Percentiles rank a stretch among this genome's conserved stretches.
Conservation (phyloP, 331 rosid species). For the Arachis monticola region DNA sequence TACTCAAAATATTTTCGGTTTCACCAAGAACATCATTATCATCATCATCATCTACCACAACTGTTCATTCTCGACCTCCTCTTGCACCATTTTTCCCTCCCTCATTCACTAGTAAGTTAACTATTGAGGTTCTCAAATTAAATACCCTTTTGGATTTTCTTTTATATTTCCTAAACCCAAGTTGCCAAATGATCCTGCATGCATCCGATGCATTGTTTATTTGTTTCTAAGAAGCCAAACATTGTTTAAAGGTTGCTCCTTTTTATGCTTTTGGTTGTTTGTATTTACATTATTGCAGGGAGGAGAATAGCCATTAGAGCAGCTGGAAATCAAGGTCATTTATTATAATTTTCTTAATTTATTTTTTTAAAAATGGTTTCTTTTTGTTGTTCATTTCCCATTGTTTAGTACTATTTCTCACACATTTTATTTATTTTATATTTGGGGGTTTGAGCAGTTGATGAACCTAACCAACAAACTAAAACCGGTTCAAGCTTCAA, state of each 20-base stretch:
- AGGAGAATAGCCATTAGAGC: conserved; percentile 46
- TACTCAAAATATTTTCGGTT: conserved; percentile 59
- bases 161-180: conserved; percentile 16
- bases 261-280: conserved; percentile 26
- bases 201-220: conserved; percentile 23
- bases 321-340: conserved; percentile 46
- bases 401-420: conserved; percentile 20
- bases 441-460: conserved; percentile 40
- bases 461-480: conserved; percentile 48
- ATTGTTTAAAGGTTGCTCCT: conserved; percentile 9
- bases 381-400: conserved; percentile 25
- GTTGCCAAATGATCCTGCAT: conserved; percentile 25
- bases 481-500: conserved; percentile 80
- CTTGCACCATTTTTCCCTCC: conserved; percentile 48
- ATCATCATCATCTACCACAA: conserved; percentile 36
- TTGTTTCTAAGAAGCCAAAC: conserved; percentile 2
- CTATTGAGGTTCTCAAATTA: neutral
- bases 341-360: neutral
- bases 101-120: conserved; percentile 72
- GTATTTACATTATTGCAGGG: conserved; percentile 41
- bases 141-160: conserved; percentile 33
- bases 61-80: conserved; percentile 48
- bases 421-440: too few species aligned
- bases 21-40: conserved; percentile 44
- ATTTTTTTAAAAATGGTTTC: conserved; percentile 20